Evolutionary conservation across 2,329 filamentous ascomycete genomes (phyloP).

Genomic region (Dactylellina haptotyla): DNA sequence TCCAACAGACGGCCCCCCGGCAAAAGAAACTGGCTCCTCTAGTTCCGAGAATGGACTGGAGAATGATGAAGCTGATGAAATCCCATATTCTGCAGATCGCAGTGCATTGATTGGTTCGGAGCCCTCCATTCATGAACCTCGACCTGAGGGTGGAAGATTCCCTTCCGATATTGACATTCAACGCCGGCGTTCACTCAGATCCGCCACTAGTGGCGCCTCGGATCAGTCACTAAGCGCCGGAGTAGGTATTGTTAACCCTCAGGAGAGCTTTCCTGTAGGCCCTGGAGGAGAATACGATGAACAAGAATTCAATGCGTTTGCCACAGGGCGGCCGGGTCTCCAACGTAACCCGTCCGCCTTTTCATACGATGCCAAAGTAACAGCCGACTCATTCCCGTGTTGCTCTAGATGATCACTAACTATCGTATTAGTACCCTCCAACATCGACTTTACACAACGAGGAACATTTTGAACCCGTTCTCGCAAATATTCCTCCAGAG

Average conservation of each 20-base stretch:
- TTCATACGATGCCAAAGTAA: slow-evolving; percentile 57
- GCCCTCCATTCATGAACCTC: slow-evolving; percentile 59
- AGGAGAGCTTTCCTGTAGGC: slow-evolving; percentile 61
- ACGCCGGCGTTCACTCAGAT: slow-evolving; percentile 68
- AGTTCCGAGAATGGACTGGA: slow-evolving; percentile 54
- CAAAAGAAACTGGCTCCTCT: slow-evolving; percentile 57
- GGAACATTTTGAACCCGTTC: slow-evolving; percentile 56
- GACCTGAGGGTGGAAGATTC: slow-evolving; percentile 82
- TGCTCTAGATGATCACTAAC: background rate
- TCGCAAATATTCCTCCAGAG: slow-evolving; percentile 55
- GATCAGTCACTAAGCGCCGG: slow-evolving; percentile 66
- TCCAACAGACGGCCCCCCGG: slow-evolving; percentile 67
- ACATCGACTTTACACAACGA: slow-evolving; percentile 54
- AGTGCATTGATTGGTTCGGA: slow-evolving; percentile 60
- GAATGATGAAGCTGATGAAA: slow-evolving; percentile 71
- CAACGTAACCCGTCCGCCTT: slow-evolving; percentile 59
- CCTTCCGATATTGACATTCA: slow-evolving; percentile 91
- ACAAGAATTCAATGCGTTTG: slow-evolving; percentile 56
- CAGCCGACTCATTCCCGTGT: background rate
- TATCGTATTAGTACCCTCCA: slow-evolving; percentile 52
- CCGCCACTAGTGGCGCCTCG: slow-evolving; percentile 66
- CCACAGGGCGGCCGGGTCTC: slow-evolving; percentile 39
- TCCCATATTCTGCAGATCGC: slow-evolving; percentile 72
- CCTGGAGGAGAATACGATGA: slow-evolving; percentile 41
- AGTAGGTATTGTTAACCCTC: slow-evolving; percentile 65